A percentile compares a stretch with the other conserved stretches of the same genome.
These are phyloP conservation scores for Fonsecaea erecta DNA, from an alignment of 2,329 filamentous ascomycete species.

Conservation along the genomic window DNA sequence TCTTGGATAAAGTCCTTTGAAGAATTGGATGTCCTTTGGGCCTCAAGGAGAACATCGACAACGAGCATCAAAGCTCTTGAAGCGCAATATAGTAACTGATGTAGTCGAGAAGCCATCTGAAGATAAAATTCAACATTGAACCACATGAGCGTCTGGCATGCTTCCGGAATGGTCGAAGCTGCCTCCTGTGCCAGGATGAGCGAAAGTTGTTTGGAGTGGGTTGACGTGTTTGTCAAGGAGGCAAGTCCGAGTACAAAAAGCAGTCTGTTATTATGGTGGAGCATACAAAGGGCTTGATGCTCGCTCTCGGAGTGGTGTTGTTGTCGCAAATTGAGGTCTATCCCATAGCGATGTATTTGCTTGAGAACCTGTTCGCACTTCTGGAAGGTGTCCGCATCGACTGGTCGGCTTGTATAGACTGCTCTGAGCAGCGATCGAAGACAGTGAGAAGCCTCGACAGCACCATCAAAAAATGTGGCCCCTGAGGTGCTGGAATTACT, in stretches of 20 bases:
- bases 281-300: neutral
- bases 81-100: neutral
- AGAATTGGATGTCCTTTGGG: neutral
- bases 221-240: neutral
- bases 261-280: neutral
- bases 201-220: neutral
- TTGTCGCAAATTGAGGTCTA: neutral
- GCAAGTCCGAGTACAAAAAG: conserved; percentile 3
- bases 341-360: neutral
- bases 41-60: conserved; percentile 4
- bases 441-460: neutral
- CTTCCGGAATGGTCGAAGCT: neutral
- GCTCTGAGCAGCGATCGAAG: neutral
- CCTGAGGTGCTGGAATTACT: neutral
- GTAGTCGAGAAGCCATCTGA: neutral
- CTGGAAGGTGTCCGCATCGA: neutral
- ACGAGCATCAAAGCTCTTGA: conserved; percentile 13
- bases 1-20: conserved; percentile 3
- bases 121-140: conserved; percentile 4
- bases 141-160: neutral
- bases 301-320: neutral
- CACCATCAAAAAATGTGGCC: neutral
- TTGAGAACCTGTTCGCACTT: neutral
- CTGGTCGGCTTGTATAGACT: neutral
- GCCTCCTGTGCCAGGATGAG: neutral